phyloP scores from a whole-genome alignment of 2,329 filamentous ascomycete species.

The Xylariaceae sp. region DNA sequence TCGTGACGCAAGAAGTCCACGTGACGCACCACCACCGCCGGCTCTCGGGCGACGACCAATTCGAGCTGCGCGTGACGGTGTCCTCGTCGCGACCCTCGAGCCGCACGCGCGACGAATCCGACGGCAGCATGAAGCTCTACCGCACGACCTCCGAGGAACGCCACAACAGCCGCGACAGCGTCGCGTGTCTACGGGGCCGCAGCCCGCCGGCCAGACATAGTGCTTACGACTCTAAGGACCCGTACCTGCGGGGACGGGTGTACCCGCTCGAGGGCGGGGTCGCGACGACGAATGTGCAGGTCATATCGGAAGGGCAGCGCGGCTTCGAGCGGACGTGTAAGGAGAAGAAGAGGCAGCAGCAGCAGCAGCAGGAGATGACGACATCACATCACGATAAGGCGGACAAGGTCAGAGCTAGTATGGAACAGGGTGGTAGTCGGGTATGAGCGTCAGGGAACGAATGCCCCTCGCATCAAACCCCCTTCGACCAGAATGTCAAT shows the following conservation, averaged over 20 bases:
- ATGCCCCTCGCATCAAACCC: not conserved
- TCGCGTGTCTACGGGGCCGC: not conserved
- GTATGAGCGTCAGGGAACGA: not conserved
- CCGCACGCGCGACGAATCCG: conserved; percentile 13
- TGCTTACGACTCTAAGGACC: conserved; percentile 20
- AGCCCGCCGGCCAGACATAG: not conserved
- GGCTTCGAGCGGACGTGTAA: conserved; percentile 24
- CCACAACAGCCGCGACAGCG: not conserved
- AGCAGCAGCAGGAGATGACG: conserved; percentile 14
- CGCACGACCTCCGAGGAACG: conserved; percentile 10
- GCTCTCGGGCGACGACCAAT: conserved; percentile 21
- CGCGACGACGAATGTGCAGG: conserved; percentile 17
- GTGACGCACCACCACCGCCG: conserved; percentile 29
- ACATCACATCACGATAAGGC: not conserved
- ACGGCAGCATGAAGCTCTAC: conserved; percentile 14
- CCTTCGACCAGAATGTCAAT: not conserved
- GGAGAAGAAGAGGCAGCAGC: not conserved
- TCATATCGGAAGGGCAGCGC: conserved; percentile 26
- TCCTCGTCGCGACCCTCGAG: conserved; percentile 1
- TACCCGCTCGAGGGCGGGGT: conserved; percentile 6
- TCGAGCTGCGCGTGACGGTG: conserved; percentile 9
- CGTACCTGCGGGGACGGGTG: conserved; percentile 21
- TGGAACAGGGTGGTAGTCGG: conserved; percentile 1
- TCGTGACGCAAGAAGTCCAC: conserved; percentile 35
- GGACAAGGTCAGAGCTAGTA: conserved; percentile 1